Base-by-base conservation (phyloP, 2,329 filamentous ascomycete species). In the Whalleya microplaca region DNA sequence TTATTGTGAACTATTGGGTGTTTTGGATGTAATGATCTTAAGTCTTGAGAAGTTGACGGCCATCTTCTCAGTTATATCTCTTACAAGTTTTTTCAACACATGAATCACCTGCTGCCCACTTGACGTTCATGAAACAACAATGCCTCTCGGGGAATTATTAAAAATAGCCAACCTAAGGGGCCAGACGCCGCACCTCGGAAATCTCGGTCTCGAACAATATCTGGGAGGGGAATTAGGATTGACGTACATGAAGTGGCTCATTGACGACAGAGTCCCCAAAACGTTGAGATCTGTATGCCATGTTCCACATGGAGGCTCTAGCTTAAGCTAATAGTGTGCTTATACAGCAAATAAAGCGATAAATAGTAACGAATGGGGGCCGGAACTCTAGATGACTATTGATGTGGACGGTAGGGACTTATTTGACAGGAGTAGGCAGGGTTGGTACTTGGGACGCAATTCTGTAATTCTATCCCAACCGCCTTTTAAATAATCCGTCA, bases 161-260 rank as follows among this genome's bases (percentile, higher is more conserved):
- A 60, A 60, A 63, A 60, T 60, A 60, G 54, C 60, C 27, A 43
- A 23, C 43, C 45, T 45, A 46, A 12, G 51, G 45, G 46, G 21
- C 45, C 27, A 47, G 48, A 29, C 46, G 43, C 46, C 59, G 56
- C 55, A 54, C 49, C 53, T 55, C 49, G 45, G 61, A 41, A 18
- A 46, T 46, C 21, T 51, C 51, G 55, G 41, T 16, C 44, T 20
- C 46, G 48, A 48, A 40, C 41, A 44, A 55, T 51, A 44, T 40
- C 49, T 41, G 45, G 41, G 48, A 56, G 51, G 56, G 47, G 48
- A 23, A 59, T 60, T 50, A 52, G 50, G 51, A 55, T 55, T 20
- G 48, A 48, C 53, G 61, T 65, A 69, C 66, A 57, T 66, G 62
- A 59, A 64, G 51, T 56, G 58, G 62, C 43, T 62, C 58, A 45